Evolutionary conservation across 2,329 filamentous ascomycete species (phyloP).

Genomic region (Clonostachys rhizophaga): DNA sequence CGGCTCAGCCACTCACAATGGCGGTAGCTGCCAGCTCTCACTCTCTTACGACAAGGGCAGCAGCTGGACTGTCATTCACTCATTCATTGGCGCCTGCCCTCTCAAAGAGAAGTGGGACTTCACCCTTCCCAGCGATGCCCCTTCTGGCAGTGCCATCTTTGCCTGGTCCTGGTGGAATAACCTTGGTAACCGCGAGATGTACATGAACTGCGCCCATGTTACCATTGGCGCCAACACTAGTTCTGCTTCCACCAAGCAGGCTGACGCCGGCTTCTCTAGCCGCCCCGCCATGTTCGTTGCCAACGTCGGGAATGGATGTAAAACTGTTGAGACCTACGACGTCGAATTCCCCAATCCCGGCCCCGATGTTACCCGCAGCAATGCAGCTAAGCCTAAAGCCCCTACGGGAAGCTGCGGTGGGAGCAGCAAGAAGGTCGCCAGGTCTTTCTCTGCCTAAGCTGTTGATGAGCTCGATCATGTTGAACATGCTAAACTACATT

Average conservation of each 20-base stretch:
- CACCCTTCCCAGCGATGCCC: constrained; percentile 56
- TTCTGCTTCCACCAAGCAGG: background rate
- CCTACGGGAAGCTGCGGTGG: constrained; percentile 18
- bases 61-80: constrained; percentile 59
- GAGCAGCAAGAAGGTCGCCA: too few species aligned
- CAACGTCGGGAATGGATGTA: constrained; percentile 54
- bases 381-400: constrained; percentile 17
- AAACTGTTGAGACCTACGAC: constrained; percentile 45
- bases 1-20: constrained; percentile 55
- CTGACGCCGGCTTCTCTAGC: background rate
- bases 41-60: constrained; percentile 66
- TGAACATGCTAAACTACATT: too few species aligned
- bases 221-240: constrained; percentile 13
- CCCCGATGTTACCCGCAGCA: constrained; percentile 23
- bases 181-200: constrained; percentile 69
- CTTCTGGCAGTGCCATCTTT: constrained; percentile 36
- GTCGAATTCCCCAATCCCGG: constrained; percentile 59
- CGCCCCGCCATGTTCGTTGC: constrained; percentile 59
- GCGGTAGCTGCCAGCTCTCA: constrained; percentile 67
- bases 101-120: constrained; percentile 48
- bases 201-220: constrained; percentile 70
- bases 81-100: constrained; percentile 42
- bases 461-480: too few species aligned
- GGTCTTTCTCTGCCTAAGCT: too few species aligned
- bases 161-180: constrained; percentile 75